A percentile compares a stretch with the other conserved stretches of the same genome.
Evolutionary conservation across 2,329 filamentous ascomycete genomes (phyloP).

Genomic region (Tolypocladium pustulatum): DNA sequence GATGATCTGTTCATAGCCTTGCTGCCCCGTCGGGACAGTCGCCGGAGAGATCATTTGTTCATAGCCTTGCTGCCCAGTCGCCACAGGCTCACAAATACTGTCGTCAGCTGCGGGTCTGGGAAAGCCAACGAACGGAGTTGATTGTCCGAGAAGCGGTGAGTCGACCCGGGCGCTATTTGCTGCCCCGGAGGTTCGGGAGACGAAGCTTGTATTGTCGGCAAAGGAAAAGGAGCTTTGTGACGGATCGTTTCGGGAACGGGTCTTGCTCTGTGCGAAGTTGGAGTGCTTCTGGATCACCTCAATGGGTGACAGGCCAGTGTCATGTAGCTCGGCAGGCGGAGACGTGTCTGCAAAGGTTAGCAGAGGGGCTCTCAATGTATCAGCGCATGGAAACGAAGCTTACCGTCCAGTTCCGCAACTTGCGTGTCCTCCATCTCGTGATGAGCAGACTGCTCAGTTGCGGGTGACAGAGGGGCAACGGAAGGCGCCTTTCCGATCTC

Average conservation of each 20-base stretch:
- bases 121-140: not conserved
- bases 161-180: conserved; percentile 4
- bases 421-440: conserved; percentile 33
- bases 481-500: conserved; percentile 26
- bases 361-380: not conserved
- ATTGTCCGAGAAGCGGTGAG: conserved; percentile 2
- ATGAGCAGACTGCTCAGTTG: not conserved
- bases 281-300: conserved; percentile 28
- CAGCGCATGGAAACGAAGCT: conserved; percentile 6
- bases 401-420: conserved; percentile 38
- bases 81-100: no score
- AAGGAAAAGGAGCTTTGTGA: conserved; percentile 11
- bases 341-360: conserved; percentile 28
- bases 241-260: conserved; percentile 7
- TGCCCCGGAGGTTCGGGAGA: conserved; percentile 16
- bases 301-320: conserved; percentile 27
- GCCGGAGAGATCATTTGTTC: not conserved
- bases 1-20: not conserved
- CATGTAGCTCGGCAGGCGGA: conserved; percentile 31
- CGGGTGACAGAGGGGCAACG: conserved; percentile 4
- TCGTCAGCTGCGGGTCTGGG: not conserved
- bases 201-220: conserved; percentile 14
- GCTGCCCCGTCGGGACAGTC: conserved; percentile 4
- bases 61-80: not conserved
- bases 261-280: conserved; percentile 9